These are phyloP conservation scores for Thuja plicata DNA, from an alignment of 83 land plant genomes.

Conservation along the genomic window DNA sequence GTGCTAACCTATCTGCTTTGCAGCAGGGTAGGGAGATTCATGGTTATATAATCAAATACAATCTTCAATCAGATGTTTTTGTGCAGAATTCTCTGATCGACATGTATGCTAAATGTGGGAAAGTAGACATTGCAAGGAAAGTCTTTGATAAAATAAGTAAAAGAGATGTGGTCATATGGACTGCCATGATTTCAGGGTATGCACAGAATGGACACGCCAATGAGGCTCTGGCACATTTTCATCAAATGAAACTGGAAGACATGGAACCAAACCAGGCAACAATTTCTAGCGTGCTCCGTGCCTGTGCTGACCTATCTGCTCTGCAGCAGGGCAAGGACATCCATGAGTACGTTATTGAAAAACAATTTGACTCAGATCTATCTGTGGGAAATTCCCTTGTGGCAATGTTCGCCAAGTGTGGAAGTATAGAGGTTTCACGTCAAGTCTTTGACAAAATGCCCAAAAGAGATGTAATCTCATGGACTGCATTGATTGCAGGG, in stretches of 20 bases:
- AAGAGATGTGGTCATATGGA: constrained; percentile 64
- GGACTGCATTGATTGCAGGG: constrained; percentile 19
- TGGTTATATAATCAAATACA: background rate
- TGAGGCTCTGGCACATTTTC: constrained; percentile 42
- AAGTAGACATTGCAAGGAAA: constrained; percentile 24
- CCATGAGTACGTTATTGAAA: constrained; percentile 29
- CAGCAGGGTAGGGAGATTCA: constrained; percentile 5
- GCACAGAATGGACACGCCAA: constrained; percentile 39
- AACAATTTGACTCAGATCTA: constrained; percentile 36
- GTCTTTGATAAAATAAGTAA: constrained; percentile 39
- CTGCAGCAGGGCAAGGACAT: constrained; percentile 38
- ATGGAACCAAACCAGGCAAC: constrained; percentile 45
- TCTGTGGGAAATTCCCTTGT: constrained; percentile 43
- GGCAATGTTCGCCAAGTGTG: constrained; percentile 32
- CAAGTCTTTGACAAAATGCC: background rate
- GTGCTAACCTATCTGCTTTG: background rate
- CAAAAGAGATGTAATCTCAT: background rate
- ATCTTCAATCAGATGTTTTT: background rate
- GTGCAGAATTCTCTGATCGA: constrained; percentile 5
- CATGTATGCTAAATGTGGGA: constrained; percentile 51
- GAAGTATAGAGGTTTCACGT: background rate
- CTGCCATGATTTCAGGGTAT: constrained; percentile 59
- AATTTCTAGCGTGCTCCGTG: constrained; percentile 55
- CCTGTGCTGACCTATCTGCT: constrained; percentile 39
- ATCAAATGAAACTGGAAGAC: constrained; percentile 47